These are phyloP conservation scores for Fonsecaea erecta DNA, from an alignment of 2,329 filamentous ascomycete genomes.

Conservation along the genomic window DNA sequence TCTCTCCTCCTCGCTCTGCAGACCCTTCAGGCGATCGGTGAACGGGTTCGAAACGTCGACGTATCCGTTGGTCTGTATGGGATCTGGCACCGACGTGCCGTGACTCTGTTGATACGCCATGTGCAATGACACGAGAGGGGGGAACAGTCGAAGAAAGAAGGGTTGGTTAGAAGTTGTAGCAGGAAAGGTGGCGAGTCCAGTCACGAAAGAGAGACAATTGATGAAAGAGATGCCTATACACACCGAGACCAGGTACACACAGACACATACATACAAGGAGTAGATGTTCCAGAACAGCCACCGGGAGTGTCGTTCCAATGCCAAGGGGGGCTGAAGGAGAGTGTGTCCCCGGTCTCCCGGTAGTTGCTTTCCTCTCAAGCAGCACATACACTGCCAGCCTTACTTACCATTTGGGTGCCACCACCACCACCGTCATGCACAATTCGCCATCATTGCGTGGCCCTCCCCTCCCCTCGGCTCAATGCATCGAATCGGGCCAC, in stretches of 20 bases:
- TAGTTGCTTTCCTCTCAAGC: no score
- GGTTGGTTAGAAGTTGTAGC: neutral
- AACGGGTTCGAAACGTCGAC: conserved; percentile 8
- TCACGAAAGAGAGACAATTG: neutral
- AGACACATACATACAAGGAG: neutral
- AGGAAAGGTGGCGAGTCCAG: neutral
- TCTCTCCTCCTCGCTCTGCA: conserved; percentile 14
- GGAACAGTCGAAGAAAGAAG: no score
- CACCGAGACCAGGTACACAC: neutral
- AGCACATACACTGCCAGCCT: no score
- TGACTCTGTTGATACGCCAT: conserved; percentile 13
- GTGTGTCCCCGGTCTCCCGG: no score
- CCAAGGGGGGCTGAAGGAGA: neutral
- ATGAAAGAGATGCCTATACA: neutral
- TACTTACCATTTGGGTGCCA: neutral
- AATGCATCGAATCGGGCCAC: no score
- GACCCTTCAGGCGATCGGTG: neutral
- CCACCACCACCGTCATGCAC: no score
- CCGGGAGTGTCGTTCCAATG: neutral
- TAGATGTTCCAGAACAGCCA: neutral
- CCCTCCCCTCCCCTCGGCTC: no score
- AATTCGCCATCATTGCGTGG: conserved; percentile 16
- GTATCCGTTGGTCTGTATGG: conserved; percentile 10
- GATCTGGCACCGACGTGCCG: neutral
- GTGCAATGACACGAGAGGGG: neutral